A percentile compares a stretch with the other conserved stretches of the same genome.
phyloP scores from a whole-genome alignment of 192 early-diverging fungal species.

The Linnemannia zychae region DNA sequence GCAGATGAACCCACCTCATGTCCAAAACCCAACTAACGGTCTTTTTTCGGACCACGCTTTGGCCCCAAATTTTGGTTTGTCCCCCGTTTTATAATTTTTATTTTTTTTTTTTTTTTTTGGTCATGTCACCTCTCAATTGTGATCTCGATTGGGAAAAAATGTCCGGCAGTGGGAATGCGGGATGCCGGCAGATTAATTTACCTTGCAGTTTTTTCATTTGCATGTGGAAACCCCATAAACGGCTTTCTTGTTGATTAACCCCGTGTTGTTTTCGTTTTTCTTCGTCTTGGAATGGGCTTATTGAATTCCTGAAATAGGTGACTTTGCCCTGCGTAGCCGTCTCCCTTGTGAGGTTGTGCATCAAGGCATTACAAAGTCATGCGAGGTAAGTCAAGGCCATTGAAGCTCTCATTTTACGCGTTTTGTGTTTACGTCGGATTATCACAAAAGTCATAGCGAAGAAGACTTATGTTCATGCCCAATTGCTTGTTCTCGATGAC shows the following conservation, averaged over 20 bases:
- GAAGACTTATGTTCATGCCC: neutral
- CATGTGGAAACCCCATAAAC: neutral
- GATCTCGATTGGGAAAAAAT: conserved; percentile 3
- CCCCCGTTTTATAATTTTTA: neutral
- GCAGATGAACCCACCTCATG: conserved; percentile 46
- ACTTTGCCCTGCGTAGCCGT: conserved; percentile 50
- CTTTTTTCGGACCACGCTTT: conserved; percentile 53
- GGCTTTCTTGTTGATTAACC: neutral
- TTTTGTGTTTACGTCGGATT: neutral
- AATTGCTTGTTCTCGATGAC: neutral
- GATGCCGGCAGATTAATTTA: conserved; percentile 2
- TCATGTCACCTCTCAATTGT: neutral
- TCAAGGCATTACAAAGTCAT: conserved; percentile 60
- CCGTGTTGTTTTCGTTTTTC: neutral
- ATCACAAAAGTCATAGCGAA: no score
- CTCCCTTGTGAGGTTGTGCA: conserved; percentile 69
- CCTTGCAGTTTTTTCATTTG: neutral
- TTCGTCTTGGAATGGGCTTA: neutral
- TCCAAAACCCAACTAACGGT: conserved; percentile 47
- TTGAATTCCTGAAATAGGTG: conserved; percentile 20
- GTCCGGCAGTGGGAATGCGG: neutral
- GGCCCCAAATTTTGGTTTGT: conserved; percentile 49
- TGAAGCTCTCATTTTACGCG: neutral
- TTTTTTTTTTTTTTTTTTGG: neutral
- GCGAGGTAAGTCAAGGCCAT: conserved; percentile 43